Evolutionary conservation across 176 grass and related monocot species (phyloP).

Genomic region (Oryza longistaminata): DNA sequence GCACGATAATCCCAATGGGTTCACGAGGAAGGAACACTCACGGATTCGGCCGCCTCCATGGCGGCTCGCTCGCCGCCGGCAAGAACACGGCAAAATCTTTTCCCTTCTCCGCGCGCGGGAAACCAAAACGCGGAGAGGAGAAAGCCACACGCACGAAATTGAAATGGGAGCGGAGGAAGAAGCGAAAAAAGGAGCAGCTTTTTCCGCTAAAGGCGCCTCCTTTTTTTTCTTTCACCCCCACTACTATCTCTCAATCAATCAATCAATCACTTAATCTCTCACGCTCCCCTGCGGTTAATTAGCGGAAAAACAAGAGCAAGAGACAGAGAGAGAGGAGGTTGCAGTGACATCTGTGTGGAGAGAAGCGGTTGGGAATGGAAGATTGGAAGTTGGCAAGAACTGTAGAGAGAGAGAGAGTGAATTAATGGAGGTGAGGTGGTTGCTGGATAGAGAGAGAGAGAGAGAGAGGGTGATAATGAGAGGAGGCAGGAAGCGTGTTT

Average conservation of each 20-base stretch:
- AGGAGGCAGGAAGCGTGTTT: not conserved
- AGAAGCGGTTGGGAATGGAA: not conserved
- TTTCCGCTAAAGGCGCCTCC: conserved; percentile 7
- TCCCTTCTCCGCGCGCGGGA: conserved; percentile 32
- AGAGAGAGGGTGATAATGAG: not conserved
- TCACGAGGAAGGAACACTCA: conserved; percentile 31
- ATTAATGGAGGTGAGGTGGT: conserved; percentile 13
- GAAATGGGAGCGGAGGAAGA: not conserved
- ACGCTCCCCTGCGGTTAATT: not conserved
- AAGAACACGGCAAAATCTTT: not conserved
- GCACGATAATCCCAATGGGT: not conserved
- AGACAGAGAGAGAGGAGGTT: not conserved
- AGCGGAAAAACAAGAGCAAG: not conserved
- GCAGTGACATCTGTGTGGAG: not conserved
- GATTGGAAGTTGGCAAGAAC: not conserved
- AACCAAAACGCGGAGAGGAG: conserved; percentile 23
- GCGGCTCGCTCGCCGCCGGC: not conserved
- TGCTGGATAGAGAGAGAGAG: not conserved
- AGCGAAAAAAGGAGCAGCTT: conserved; percentile 6
- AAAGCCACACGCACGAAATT: not conserved
- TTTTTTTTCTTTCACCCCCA: not conserved
- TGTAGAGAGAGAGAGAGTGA: not conserved
- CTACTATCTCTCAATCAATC: too few relatives aligned
- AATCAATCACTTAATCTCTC: not conserved
- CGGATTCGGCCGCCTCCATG: conserved; percentile 42